These are phyloP conservation scores for Lepidium aucheri DNA, from an alignment of 345 rosid species.

Conservation along the genomic window DNA sequence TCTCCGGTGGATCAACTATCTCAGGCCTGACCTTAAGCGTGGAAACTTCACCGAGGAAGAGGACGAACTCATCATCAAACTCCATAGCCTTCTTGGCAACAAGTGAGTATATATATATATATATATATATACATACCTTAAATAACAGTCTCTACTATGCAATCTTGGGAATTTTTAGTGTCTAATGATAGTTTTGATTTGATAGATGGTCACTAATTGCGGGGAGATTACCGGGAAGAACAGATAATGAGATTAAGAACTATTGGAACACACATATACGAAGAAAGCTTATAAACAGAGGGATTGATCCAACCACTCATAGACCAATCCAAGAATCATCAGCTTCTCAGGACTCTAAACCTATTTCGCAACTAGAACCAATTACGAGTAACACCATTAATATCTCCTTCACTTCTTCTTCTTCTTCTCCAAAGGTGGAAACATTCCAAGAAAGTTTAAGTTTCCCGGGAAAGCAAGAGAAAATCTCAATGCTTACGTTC, in stretches of 20 bases:
- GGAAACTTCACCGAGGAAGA: constrained; percentile 62
- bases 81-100: constrained; percentile 62
- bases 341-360: constrained; percentile 25
- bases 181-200: not conserved
- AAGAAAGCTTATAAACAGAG: constrained; percentile 69
- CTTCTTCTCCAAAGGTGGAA: constrained; percentile 10
- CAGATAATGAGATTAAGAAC: constrained; percentile 82
- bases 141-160: not conserved
- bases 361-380: constrained; percentile 1
- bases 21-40: constrained; percentile 62
- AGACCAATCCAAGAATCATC: constrained; percentile 48
- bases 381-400: constrained; percentile 16
- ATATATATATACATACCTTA: not conserved
- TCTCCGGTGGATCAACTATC: constrained; percentile 65
- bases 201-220: constrained; percentile 87
- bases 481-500: constrained; percentile 26
- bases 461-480: constrained; percentile 8
- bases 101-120: constrained; percentile 31
- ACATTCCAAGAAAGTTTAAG: not conserved
- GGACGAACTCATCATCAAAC: constrained; percentile 63
- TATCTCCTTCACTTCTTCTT: constrained; percentile 23
- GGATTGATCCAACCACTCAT: constrained; percentile 80
- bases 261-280: constrained; percentile 89
- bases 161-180: not conserved
- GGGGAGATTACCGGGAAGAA: constrained; percentile 77